Evolutionary conservation across 2,329 filamentous ascomycete species (phyloP).

Genomic region (Fonsecaea nubica): DNA sequence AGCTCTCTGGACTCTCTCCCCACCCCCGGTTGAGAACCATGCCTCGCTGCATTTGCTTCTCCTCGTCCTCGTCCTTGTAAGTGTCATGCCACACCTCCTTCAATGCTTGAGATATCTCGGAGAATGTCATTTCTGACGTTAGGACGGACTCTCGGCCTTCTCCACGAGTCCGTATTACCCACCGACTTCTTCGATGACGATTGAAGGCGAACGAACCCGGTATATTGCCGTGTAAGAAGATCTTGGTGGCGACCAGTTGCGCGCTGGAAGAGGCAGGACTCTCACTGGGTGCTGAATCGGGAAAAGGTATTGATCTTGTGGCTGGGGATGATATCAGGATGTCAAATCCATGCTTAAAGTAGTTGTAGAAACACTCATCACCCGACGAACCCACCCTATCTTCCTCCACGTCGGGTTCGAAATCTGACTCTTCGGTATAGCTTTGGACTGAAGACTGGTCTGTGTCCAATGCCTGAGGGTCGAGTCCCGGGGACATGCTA

Average conservation of each 20-base stretch:
- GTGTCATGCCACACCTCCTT: constrained; percentile 72
- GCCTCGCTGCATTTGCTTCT: constrained; percentile 60
- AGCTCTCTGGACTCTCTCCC: constrained; percentile 84
- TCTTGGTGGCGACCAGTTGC: constrained; percentile 82
- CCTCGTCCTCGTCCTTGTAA: constrained; percentile 64
- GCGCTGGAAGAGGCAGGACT: constrained; percentile 50
- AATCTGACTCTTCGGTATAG: constrained; percentile 71
- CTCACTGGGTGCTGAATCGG: constrained; percentile 42
- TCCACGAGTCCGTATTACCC: constrained; percentile 69
- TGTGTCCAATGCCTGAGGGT: constrained; percentile 64
- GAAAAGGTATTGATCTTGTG: constrained; percentile 68
- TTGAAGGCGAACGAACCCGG: constrained; percentile 98
- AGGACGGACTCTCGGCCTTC: constrained; percentile 54
- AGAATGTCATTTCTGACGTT: constrained; percentile 78
- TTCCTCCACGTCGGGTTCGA: constrained; percentile 63
- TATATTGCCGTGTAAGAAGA: constrained; percentile 93
- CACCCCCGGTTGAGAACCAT: constrained; percentile 92
- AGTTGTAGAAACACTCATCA: constrained; percentile 85
- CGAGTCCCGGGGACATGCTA: constrained; percentile 46
- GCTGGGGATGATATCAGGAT: constrained; percentile 83
- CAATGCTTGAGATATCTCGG: constrained; percentile 72
- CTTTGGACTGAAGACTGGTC: constrained; percentile 77
- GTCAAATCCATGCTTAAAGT: constrained; percentile 95
- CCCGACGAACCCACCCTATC: constrained; percentile 63
- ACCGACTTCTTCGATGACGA: constrained; percentile 85